These are phyloP conservation scores for Crepidotus variabilis DNA, from an alignment of 768 basidiomycete species.

Conservation along the genomic window DNA sequence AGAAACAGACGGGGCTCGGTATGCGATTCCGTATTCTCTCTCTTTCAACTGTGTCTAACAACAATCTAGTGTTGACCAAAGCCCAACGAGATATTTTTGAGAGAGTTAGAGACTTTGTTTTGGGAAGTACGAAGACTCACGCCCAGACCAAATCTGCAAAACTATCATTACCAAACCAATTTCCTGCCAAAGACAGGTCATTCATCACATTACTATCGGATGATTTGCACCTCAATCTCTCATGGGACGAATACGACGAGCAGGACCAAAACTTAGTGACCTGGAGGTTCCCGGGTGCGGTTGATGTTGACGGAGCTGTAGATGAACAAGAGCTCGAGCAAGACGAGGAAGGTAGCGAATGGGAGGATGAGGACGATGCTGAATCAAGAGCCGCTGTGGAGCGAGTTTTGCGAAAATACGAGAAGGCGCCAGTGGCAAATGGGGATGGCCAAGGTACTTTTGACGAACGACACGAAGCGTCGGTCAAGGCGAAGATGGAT, in stretches of 20 bases:
- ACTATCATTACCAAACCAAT: conserved; percentile 71
- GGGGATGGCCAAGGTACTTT: conserved; percentile 72
- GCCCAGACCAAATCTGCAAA: conserved; percentile 31
- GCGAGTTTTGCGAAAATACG: conserved; percentile 84
- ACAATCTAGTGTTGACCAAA: conserved; percentile 55
- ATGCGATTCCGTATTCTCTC: conserved; percentile 19
- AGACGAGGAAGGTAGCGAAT: conserved; percentile 30
- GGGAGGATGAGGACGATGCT: conserved; percentile 67
- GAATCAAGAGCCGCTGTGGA: conserved; percentile 74
- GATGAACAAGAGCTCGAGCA: conserved; percentile 29
- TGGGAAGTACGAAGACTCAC: conserved; percentile 35
- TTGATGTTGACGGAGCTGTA: conserved; percentile 29
- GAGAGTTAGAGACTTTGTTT: conserved; percentile 72
- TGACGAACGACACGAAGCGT: conserved; percentile 73
- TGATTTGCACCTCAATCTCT: conserved; percentile 70
- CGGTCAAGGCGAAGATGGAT: conserved; percentile 78
- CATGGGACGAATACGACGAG: conserved; percentile 95
- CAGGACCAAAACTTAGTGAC: conserved; percentile 76
- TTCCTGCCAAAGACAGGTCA: conserved; percentile 74
- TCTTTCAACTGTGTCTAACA: neutral
- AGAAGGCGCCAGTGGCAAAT: conserved; percentile 73
- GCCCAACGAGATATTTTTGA: conserved; percentile 78
- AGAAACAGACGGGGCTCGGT: conserved; percentile 64
- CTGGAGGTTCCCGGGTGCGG: conserved; percentile 51
- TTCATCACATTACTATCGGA: conserved; percentile 77